Conservation (phyloP, 352 stramenopile species). For the Chrysophaeum taylorii region DNA sequence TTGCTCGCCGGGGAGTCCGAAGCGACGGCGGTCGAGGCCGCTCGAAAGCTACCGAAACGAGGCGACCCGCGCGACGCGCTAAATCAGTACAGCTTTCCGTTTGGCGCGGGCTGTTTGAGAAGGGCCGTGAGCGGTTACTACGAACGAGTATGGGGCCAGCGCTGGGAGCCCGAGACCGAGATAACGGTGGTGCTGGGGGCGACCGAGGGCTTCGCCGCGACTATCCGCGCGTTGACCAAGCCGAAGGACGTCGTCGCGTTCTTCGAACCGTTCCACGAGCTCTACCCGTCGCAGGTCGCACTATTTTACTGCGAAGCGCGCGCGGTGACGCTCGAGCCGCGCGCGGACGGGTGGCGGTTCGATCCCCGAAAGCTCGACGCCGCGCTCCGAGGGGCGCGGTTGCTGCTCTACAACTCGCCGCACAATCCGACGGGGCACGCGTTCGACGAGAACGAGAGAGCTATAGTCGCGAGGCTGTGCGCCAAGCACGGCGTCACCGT, state of each 20-base stretch:
- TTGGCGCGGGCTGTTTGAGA: slow-evolving; percentile 67
- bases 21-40: neutral
- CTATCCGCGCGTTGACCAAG: slow-evolving; percentile 66
- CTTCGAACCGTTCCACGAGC: slow-evolving; percentile 81
- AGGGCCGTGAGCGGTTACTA: slow-evolving; percentile 69
- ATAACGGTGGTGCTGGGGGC: slow-evolving; percentile 76
- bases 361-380: slow-evolving; percentile 36
- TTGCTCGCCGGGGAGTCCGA: slow-evolving; percentile 33
- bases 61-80: slow-evolving; percentile 25
- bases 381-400: slow-evolving; percentile 35
- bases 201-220: slow-evolving; percentile 80
- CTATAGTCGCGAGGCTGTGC: slow-evolving; percentile 37
- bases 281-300: slow-evolving; percentile 67
- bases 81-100: slow-evolving; percentile 78
- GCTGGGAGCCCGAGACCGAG: slow-evolving; percentile 47
- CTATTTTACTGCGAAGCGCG: slow-evolving; percentile 45
- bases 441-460: slow-evolving; percentile 36
- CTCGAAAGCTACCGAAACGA: neutral
- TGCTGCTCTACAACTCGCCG: slow-evolving; percentile 48
- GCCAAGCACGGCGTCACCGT: slow-evolving; percentile 42
- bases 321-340: slow-evolving; percentile 59
- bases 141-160: too few relatives aligned
- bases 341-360: slow-evolving; percentile 32
- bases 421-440: slow-evolving; percentile 55
- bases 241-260: slow-evolving; percentile 77